Conservation (phyloP, 2,329 filamentous ascomycete species). For the Penicillium occitanis region DNA sequence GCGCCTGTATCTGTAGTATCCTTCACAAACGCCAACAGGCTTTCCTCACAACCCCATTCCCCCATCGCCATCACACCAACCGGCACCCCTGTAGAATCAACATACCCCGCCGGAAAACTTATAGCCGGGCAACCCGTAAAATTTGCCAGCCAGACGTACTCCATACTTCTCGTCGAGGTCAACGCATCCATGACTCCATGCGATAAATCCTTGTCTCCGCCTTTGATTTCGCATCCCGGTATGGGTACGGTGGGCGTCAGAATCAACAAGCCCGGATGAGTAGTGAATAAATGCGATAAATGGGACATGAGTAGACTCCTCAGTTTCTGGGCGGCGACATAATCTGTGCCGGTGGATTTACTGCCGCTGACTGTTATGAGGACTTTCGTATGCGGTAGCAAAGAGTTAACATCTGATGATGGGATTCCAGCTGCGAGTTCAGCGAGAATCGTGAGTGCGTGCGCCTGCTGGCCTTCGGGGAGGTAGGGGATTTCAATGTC, state of each 20-base stretch:
- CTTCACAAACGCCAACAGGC: constrained; percentile 53
- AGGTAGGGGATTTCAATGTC: constrained; percentile 57
- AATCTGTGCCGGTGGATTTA: constrained; percentile 67
- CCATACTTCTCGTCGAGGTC: constrained; percentile 72
- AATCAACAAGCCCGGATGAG: constrained; percentile 73
- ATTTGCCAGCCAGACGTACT: constrained; percentile 83
- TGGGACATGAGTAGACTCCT: constrained; percentile 77
- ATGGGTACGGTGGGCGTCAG: constrained; percentile 75
- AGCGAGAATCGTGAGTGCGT: constrained; percentile 72
- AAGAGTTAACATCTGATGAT: constrained; percentile 53
- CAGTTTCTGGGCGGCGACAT: constrained; percentile 70
- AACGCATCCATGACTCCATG: constrained; percentile 73
- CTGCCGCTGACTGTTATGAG: constrained; percentile 62
- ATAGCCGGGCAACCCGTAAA: constrained; percentile 75
- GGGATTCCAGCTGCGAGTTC: constrained; percentile 62
- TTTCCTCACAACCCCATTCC: constrained; percentile 57
- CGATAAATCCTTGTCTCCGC: constrained; percentile 60
- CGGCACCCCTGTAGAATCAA: constrained; percentile 45
- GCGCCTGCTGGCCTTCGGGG: constrained; percentile 70
- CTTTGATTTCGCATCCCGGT: constrained; percentile 68
- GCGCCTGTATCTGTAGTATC: constrained; percentile 31
- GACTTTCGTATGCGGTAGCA: constrained; percentile 68
- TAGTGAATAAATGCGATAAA: constrained; percentile 67
- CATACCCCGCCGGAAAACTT: constrained; percentile 72
- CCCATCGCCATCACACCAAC: constrained; percentile 56